Evolutionary conservation across 1,284 basidiomycete species (phyloP).

Genomic region (Puccinia triticina): DNA sequence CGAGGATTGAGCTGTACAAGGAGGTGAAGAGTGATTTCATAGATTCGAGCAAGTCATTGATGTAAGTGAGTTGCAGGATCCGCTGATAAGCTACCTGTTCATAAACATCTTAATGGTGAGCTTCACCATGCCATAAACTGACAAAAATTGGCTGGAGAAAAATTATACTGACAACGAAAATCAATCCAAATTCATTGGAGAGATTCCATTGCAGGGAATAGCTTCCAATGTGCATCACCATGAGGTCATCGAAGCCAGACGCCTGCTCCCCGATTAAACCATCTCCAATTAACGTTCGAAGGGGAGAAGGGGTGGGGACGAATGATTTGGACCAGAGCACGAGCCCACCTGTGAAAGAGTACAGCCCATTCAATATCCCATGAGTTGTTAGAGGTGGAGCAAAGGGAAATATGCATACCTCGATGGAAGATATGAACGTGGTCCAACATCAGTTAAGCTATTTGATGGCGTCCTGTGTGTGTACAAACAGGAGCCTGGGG

Average conservation of each 20-base stretch:
- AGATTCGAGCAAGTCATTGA: conserved; percentile 79
- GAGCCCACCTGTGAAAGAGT: conserved; percentile 70
- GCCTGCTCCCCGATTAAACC: conserved; percentile 79
- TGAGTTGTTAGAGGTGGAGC: neutral
- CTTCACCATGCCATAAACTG: neutral
- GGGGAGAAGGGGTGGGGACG: conserved; percentile 68
- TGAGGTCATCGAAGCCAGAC: conserved; percentile 57
- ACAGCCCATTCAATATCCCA: neutral
- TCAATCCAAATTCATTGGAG: conserved; percentile 87
- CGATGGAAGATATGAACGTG: conserved; percentile 45
- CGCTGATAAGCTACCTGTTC: conserved; percentile 80
- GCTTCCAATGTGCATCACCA: conserved; percentile 80
- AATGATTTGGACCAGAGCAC: conserved; percentile 75
- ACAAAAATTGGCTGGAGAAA: neutral
- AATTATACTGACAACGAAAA: conserved; percentile 76
- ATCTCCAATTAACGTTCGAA: conserved; percentile 85
- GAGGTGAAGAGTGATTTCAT: conserved; percentile 82
- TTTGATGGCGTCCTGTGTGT: neutral
- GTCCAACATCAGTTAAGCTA: conserved; percentile 14
- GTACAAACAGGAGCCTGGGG: neutral
- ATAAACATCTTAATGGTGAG: neutral
- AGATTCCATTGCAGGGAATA: conserved; percentile 90
- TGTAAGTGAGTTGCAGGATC: conserved; percentile 90
- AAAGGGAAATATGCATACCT: neutral
- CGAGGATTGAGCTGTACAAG: conserved; percentile 65